Evolutionary conservation across 306 rosid species (phyloP).

Genomic region (Albizia julibrissin): DNA sequence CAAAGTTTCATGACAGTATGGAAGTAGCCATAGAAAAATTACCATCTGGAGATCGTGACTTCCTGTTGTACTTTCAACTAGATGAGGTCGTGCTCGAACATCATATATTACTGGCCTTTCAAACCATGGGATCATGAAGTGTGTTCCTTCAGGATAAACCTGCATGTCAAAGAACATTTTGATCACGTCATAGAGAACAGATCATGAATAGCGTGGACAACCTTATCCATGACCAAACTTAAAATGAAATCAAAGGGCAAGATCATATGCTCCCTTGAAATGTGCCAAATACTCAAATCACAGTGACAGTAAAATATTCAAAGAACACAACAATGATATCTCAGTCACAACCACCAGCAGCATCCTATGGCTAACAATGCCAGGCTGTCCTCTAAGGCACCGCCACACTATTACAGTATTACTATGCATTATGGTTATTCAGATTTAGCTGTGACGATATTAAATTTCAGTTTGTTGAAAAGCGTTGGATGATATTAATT

Average conservation of each 20-base stretch:
- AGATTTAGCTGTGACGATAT: neutral
- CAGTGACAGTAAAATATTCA: neutral
- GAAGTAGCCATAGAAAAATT: neutral
- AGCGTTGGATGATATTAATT: neutral
- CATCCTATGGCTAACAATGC: neutral
- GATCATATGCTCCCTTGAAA: neutral
- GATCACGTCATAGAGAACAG: neutral
- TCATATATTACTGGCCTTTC: conserved; percentile 89
- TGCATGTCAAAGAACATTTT: conserved; percentile 35
- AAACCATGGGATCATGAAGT: conserved; percentile 82
- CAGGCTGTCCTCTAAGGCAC: neutral
- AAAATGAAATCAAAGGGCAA: neutral
- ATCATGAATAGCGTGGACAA: neutral
- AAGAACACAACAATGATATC: neutral
- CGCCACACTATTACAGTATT: neutral
- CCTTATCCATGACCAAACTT: neutral
- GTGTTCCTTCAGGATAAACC: conserved; percentile 98
- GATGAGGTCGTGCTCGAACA: conserved; percentile 82
- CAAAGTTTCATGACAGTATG: neutral
- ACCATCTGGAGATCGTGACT: conserved; percentile 92
- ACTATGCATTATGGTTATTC: neutral
- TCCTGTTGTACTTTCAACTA: conserved; percentile 76
- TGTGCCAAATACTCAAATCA: neutral
- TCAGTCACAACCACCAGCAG: neutral
- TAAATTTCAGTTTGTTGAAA: neutral